These are phyloP conservation scores for Candida rishiriensis DNA, from an alignment of 805 yeast genomes.

Conservation along the genomic window DNA sequence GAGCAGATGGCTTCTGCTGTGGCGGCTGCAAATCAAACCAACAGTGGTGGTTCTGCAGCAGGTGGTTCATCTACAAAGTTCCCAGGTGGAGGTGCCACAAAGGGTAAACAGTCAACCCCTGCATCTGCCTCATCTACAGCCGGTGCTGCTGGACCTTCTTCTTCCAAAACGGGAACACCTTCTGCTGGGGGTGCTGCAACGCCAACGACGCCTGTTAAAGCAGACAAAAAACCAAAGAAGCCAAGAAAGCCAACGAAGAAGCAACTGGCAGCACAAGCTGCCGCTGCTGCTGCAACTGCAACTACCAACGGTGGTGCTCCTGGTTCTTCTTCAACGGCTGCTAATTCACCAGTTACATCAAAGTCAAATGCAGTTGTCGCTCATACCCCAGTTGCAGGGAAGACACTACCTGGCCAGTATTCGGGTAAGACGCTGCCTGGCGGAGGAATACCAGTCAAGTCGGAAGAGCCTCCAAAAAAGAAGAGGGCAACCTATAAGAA, in stretches of 20 bases:
- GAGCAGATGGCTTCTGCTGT: constrained; percentile 31
- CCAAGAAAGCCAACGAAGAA: constrained; percentile 31
- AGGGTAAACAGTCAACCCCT: not conserved
- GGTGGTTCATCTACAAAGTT: constrained; percentile 1
- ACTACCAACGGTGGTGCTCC: constrained; percentile 8
- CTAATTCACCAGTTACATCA: not conserved
- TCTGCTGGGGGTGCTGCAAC: too few species aligned
- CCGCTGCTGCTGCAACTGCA: constrained; percentile 17
- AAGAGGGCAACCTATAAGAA: constrained; percentile 26
- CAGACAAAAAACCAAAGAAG: constrained; percentile 22
- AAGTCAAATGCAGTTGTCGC: constrained; percentile 1
- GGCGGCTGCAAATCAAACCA: constrained; percentile 19
- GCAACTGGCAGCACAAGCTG: constrained; percentile 26
- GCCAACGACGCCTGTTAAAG: constrained; percentile 2
- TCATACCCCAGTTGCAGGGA: constrained; percentile 24
- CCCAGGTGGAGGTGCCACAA: not conserved
- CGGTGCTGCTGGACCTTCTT: not conserved
- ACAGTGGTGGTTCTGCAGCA: constrained; percentile 3
- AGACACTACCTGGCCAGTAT: constrained; percentile 26
- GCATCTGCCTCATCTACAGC: not conserved
- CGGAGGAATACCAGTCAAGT: not conserved
- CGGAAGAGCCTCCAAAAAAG: constrained; percentile 26
- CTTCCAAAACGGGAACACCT: not conserved
- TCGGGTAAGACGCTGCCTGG: constrained; percentile 14
- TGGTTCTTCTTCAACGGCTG: not conserved